These are phyloP conservation scores for Papilionanthe hybrid DNA, from an alignment of 116 monocot species.

Conservation along the genomic window DNA sequence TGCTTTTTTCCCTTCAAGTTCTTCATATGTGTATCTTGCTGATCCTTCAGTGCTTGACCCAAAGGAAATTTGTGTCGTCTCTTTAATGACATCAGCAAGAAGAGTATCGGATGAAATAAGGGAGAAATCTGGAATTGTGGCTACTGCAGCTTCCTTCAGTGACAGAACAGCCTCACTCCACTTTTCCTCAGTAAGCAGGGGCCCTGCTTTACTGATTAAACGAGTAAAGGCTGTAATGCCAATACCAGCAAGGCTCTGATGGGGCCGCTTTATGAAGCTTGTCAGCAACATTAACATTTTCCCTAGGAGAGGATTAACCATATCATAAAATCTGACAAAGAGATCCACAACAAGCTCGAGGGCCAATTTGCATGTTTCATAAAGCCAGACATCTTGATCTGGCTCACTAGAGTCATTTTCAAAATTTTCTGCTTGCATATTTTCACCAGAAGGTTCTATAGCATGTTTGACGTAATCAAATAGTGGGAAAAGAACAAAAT, in stretches of 20 bases:
- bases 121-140: conserved; percentile 87
- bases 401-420: conserved; percentile 51
- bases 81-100: conserved; percentile 23
- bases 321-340: conserved; percentile 94
- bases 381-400: conserved; percentile 97
- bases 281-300: conserved; percentile 76
- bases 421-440: conserved; percentile 34
- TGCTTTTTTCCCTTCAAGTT: conserved; percentile 39
- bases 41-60: conserved; percentile 28
- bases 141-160: conserved; percentile 65
- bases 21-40: conserved; percentile 30
- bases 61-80: conserved; percentile 19
- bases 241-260: conserved; percentile 98
- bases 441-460: conserved; percentile 77
- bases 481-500: conserved; percentile 93
- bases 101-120: conserved; percentile 46
- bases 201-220: conserved; percentile 82
- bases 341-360: conserved; percentile 99
- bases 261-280: conserved; percentile 92
- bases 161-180: conserved; percentile 82
- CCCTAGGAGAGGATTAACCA: conserved; percentile 71
- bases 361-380: conserved; percentile 96
- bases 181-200: conserved; percentile 77
- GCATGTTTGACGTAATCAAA: conserved; percentile 98
- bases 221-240: conserved; percentile 94